These are phyloP conservation scores for Chlamydomonas sp. DNA, from an alignment of 139 green algal species.

Conservation along the genomic window DNA sequence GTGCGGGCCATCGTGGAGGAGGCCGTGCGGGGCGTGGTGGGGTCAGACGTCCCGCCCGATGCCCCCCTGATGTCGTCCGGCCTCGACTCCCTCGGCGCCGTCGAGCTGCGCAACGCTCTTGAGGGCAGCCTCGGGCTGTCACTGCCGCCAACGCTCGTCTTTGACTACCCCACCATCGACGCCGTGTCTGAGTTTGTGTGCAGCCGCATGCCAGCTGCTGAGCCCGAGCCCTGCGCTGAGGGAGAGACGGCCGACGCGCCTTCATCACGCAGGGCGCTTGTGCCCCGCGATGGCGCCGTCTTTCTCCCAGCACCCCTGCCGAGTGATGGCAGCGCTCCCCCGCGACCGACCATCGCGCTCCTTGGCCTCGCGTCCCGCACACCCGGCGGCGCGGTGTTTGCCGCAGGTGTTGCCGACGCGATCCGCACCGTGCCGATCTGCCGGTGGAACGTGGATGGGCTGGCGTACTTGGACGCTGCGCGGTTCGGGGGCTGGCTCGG, in stretches of 20 bases:
- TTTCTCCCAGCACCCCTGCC: not conserved
- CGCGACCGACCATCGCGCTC: not conserved
- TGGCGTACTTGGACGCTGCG: conserved; percentile 12
- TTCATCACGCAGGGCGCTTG: not conserved
- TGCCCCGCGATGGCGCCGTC: not conserved
- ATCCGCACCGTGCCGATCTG: conserved; percentile 31
- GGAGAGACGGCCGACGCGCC: not conserved
- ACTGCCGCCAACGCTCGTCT: conserved; percentile 73
- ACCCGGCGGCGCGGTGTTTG: not conserved
- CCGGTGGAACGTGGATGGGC: conserved; percentile 50
- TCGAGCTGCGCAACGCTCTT: conserved; percentile 64
- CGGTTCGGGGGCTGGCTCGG: conserved; percentile 64
- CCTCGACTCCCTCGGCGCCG: conserved; percentile 67
- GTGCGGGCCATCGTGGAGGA: conserved; percentile 34
- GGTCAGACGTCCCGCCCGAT: conserved; percentile 31
- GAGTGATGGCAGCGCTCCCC: not conserved
- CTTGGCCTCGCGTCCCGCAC: not conserved
- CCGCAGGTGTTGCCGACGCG: not conserved
- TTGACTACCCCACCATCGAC: conserved; percentile 71
- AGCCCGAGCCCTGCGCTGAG: not conserved
- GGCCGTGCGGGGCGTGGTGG: conserved; percentile 41
- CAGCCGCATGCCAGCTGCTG: not conserved
- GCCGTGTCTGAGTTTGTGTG: conserved; percentile 2
- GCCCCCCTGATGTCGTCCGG: conserved; percentile 64
- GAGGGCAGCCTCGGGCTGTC: conserved; percentile 50